Base-by-base conservation (phyloP, 208 protist genomes). In the Trichomonas tenax region DNA sequence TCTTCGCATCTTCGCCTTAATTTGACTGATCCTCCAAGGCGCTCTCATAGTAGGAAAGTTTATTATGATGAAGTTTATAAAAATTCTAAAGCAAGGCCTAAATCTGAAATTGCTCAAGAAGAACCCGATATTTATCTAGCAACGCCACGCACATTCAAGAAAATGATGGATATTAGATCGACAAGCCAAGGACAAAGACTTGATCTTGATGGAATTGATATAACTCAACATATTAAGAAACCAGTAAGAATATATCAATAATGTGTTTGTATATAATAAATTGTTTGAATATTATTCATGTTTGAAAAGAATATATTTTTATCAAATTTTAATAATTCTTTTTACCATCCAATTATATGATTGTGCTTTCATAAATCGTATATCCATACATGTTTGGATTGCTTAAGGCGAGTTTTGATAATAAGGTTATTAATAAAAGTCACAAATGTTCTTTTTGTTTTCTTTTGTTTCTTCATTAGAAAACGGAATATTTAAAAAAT, bases 181-280 rank as follows among this genome's bases (percentile, higher is more conserved):
- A 89, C 38, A 46, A 44, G 34, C 8, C 34, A 40, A 8, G 82
- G 31, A 46, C 36, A 31, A 89, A 41, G 38, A 46, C 23, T 89
- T n/a, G 82, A 89, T 46, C 38, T 89, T 4, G 82, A 89, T 89
- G 82, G 82, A 89, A 89, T 89, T 46, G 82, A 89, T 31, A 89
- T 89, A 41, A 89, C 82, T n/a, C 4, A 89, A 46, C 38, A 89
- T 46, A 44, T 89, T 4, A 89, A 89, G 38, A 72, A 72, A 72
- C 58, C 58, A n/a, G 58, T 72, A 72, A 72, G 58, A 72, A 72
- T 72, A n/a, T n/a, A 72, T 72, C 26, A 72, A n/a, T n/a, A n/a
- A 72, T 72, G 26, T 26, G 11, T 72, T n/a, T 72, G 26, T 72
- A 51, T 72, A 72, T 72, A 72, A 72, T 72, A 72, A 72, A 72